phyloP scores from a whole-genome alignment of 805 yeast genomes.

The Nakazawaea populi region DNA sequence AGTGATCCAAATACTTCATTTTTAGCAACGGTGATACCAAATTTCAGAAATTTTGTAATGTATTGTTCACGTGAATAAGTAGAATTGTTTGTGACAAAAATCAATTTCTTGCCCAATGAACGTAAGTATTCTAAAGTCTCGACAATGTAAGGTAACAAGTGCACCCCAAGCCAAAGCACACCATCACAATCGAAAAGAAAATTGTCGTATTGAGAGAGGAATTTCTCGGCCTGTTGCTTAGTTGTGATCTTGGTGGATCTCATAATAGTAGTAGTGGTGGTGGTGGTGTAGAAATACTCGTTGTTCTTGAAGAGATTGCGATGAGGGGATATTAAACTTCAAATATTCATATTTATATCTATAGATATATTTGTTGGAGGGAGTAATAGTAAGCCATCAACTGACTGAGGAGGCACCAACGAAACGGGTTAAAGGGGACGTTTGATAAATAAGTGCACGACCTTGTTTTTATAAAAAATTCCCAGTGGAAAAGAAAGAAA shows the following conservation, averaged over 20 bases:
- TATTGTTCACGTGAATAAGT: constrained; percentile 83
- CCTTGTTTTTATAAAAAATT: too few relatives aligned
- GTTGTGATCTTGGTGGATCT: constrained; percentile 47
- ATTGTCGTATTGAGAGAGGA: constrained; percentile 69
- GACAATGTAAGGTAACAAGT: constrained; percentile 66
- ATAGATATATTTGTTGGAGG: too few relatives aligned
- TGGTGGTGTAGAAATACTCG: too few relatives aligned
- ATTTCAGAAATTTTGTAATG: constrained; percentile 64
- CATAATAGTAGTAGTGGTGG: background rate
- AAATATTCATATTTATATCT: too few relatives aligned
- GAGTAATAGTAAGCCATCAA: too few relatives aligned
- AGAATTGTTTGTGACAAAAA: constrained; percentile 94
- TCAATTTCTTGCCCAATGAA: constrained; percentile 51
- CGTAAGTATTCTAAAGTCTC: constrained; percentile 69
- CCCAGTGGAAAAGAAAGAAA: background rate
- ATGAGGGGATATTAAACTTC: too few relatives aligned
- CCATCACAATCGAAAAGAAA: constrained; percentile 97
- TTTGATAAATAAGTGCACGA: too few relatives aligned
- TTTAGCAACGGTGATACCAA: constrained; percentile 39
- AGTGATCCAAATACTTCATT: constrained; percentile 88
- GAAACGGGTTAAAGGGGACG: too few relatives aligned
- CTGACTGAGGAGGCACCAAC: too few relatives aligned
- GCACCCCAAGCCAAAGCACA: constrained; percentile 89
- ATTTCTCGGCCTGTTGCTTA: constrained; percentile 40
- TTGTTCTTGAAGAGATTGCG: too few relatives aligned